Conservation (phyloP, 495 filamentous ascomycete species). For the Talaromyces liani region DNA sequence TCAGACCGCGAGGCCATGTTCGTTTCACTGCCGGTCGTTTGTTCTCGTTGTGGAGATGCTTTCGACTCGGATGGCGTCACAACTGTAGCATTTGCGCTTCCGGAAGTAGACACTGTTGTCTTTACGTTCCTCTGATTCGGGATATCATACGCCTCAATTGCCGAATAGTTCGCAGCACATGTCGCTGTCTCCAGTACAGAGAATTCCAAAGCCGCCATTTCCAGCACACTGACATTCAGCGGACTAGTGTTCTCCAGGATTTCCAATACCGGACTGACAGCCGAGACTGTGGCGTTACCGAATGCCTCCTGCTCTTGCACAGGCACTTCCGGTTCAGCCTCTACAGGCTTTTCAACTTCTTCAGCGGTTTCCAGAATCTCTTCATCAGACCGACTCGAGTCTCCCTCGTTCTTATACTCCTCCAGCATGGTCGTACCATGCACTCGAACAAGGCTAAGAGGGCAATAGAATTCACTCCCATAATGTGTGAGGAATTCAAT, state of each 20-base stretch:
- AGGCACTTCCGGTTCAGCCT: constrained; percentile 15
- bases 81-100: background rate
- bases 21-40: constrained; percentile 11
- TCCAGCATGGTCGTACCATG: constrained; percentile 98
- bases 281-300: background rate
- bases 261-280: background rate
- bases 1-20: constrained; percentile 16
- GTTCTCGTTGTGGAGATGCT: background rate
- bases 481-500: constrained; percentile 92
- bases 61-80: background rate
- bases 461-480: constrained; percentile 94
- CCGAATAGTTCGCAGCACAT: background rate
- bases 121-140: background rate
- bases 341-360: constrained; percentile 36
- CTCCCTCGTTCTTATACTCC: constrained; percentile 71
- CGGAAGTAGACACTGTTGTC: background rate
- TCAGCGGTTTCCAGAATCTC: constrained; percentile 32
- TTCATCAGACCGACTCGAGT: constrained; percentile 50
- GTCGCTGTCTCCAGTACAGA: background rate
- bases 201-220: background rate
- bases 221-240: background rate
- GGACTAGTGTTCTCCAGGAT: background rate
- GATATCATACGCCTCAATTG: background rate
- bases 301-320: background rate
- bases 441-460: constrained; percentile 79